Conservation (phyloP, 176 grass and related monocot species). For the Phyllostachys edulis region DNA sequence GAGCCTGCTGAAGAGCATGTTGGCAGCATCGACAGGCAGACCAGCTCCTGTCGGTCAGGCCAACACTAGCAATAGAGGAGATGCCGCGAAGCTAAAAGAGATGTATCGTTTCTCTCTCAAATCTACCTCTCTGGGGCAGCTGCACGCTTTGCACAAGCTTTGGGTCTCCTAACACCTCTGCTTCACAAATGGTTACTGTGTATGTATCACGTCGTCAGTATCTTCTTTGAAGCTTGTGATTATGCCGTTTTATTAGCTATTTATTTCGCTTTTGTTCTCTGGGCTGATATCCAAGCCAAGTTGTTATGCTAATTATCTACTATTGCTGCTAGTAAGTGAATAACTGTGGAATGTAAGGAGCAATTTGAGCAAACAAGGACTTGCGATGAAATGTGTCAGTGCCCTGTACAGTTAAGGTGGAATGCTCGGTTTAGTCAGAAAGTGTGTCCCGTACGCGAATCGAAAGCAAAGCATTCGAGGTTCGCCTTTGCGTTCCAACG, state of each 20-base stretch:
- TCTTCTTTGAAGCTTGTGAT: background rate
- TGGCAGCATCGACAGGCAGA: slow-evolving; percentile 39
- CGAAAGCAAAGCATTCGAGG: background rate
- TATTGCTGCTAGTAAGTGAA: background rate
- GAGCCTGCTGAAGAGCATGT: slow-evolving; percentile 72
- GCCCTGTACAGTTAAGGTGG: background rate
- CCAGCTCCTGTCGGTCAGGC: slow-evolving; percentile 42
- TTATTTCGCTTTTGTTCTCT: background rate
- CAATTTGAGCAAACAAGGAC: background rate
- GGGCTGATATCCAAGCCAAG: background rate
- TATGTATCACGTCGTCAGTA: background rate
- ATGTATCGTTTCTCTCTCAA: slow-evolving; percentile 82
- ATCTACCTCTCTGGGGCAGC: slow-evolving; percentile 52
- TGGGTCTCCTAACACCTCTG: slow-evolving; percentile 39
- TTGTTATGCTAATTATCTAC: background rate
- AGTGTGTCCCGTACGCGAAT: background rate
- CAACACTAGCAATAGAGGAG: slow-evolving; percentile 42
- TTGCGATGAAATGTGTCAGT: background rate
- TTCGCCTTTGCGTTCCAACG: too few species aligned
- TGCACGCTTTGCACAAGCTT: slow-evolving; percentile 67
- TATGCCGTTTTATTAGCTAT: background rate
- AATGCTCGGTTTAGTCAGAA: background rate
- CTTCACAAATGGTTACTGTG: background rate
- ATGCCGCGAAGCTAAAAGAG: slow-evolving; percentile 63
- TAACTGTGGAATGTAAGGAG: background rate